Conservation (phyloP, 208 protist genomes). For the Crithidia bombi region DNA sequence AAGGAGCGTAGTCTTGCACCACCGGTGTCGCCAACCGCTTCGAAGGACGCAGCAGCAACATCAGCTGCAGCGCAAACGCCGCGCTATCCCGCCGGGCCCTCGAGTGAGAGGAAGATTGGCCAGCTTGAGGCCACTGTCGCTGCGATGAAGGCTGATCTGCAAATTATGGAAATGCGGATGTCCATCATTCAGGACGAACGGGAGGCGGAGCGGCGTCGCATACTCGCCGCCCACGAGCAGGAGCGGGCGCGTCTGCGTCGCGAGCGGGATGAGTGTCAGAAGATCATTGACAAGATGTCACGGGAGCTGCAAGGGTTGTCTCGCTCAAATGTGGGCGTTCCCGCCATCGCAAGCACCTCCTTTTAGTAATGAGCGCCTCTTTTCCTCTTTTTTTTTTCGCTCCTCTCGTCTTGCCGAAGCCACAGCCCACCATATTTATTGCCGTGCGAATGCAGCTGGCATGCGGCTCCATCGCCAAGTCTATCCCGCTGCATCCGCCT, state of each 20-base stretch:
- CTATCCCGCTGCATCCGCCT: no score
- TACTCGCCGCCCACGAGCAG: constrained; percentile 46
- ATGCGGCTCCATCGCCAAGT: no score
- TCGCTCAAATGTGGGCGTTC: constrained; percentile 18
- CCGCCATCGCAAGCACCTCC: constrained; percentile 22
- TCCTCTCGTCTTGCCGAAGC: no score
- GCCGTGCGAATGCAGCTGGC: no score
- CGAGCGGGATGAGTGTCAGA: constrained; percentile 65
- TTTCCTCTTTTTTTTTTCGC: no score
- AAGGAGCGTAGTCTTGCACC: neutral
- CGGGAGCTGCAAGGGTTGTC: constrained; percentile 52
- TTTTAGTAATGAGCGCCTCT: no score
- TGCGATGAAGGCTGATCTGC: constrained; percentile 43
- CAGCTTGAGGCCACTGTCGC: constrained; percentile 46
- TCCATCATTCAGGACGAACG: constrained; percentile 43
- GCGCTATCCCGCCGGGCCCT: constrained; percentile 1
- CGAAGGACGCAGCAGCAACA: neutral
- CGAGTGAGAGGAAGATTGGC: constrained; percentile 34
- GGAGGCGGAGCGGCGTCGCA: constrained; percentile 53
- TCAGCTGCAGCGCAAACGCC: neutral
- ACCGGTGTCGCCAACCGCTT: neutral
- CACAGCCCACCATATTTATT: no score
- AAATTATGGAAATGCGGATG: constrained; percentile 57
- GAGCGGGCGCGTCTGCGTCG: constrained; percentile 44
- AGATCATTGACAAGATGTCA: constrained; percentile 57